These are phyloP conservation scores for Pelargonium nanum DNA, from an alignment of 345 rosid genomes.

Conservation along the genomic window DNA sequence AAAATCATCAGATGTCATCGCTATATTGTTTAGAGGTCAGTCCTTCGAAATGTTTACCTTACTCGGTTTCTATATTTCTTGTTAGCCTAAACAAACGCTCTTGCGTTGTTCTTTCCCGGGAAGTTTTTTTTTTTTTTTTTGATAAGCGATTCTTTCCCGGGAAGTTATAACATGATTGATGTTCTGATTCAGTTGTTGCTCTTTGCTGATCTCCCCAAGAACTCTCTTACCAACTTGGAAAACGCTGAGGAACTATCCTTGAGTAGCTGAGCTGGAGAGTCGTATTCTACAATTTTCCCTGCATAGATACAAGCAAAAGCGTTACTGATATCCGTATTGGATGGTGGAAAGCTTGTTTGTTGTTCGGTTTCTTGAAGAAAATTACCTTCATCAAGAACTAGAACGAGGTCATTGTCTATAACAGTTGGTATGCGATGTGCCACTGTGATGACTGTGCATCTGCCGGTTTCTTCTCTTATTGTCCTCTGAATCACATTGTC, in stretches of 20 bases:
- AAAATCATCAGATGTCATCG: too few relatives aligned
- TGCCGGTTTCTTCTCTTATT: constrained; percentile 57
- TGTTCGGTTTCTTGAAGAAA: background rate
- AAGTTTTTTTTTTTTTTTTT: too few relatives aligned
- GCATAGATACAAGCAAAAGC: background rate
- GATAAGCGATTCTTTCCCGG: too few relatives aligned
- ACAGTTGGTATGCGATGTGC: constrained; percentile 85
- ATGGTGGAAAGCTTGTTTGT: too few relatives aligned
- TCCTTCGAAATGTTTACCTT: too few relatives aligned
- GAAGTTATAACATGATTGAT: too few relatives aligned
- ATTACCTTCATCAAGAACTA: constrained; percentile 75
- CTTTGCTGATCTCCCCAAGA: background rate
- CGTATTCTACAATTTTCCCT: background rate
- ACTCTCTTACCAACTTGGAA: background rate
- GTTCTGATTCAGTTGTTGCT: too few relatives aligned
- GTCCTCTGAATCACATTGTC: constrained; percentile 70
- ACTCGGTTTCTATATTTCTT: too few relatives aligned
- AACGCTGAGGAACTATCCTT: background rate
- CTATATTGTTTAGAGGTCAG: too few relatives aligned
- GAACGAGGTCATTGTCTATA: constrained; percentile 68
- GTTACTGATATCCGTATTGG: too few relatives aligned
- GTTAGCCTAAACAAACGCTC: too few relatives aligned
- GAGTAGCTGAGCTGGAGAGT: background rate
- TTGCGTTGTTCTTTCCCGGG: too few relatives aligned
- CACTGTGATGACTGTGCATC: constrained; percentile 71